Evolutionary conservation across 2,329 filamentous ascomycete genomes (phyloP).

Genomic region (Penicillium sp.): DNA sequence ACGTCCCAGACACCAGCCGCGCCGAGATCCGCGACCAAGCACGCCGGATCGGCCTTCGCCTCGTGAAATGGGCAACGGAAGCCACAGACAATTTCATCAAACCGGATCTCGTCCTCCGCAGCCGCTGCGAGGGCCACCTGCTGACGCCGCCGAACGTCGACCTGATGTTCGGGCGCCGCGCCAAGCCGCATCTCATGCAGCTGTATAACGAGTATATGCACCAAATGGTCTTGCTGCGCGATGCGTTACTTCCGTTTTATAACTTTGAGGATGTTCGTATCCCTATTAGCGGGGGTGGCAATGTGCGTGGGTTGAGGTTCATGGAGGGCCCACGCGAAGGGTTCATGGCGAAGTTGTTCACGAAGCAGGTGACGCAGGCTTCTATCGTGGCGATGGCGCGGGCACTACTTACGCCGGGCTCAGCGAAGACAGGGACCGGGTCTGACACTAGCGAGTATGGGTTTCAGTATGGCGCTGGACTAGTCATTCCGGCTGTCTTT

Average conservation of each 20-base stretch:
- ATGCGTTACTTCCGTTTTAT: conserved; percentile 27
- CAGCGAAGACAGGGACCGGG: not conserved
- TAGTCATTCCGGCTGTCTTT: conserved; percentile 29
- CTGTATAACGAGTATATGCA: conserved; percentile 32
- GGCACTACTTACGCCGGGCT: conserved; percentile 19
- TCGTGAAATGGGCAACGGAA: conserved; percentile 24
- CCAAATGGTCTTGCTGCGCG: conserved; percentile 30
- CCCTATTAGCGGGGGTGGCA: conserved; percentile 15
- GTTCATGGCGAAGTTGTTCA: conserved; percentile 24
- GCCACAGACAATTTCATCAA: conserved; percentile 3
- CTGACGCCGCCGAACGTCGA: conserved; percentile 26
- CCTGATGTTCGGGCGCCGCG: conserved; percentile 27
- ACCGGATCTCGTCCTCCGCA: conserved; percentile 23
- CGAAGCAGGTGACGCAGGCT: conserved; percentile 23
- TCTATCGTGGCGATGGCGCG: conserved; percentile 18
- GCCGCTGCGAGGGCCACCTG: conserved; percentile 28
- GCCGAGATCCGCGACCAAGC: conserved; percentile 26
- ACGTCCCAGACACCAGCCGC: conserved; percentile 17
- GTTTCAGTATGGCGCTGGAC: conserved; percentile 30
- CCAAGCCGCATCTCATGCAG: conserved; percentile 30
- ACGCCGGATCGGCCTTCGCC: conserved; percentile 19
- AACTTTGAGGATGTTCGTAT: conserved; percentile 29
- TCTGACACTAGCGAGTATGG: conserved; percentile 23
- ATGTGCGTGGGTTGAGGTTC: conserved; percentile 21
- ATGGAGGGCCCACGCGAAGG: conserved; percentile 19